Base-by-base conservation (phyloP, 331 rosid genomes). In the Cydonia oblonga region DNA sequence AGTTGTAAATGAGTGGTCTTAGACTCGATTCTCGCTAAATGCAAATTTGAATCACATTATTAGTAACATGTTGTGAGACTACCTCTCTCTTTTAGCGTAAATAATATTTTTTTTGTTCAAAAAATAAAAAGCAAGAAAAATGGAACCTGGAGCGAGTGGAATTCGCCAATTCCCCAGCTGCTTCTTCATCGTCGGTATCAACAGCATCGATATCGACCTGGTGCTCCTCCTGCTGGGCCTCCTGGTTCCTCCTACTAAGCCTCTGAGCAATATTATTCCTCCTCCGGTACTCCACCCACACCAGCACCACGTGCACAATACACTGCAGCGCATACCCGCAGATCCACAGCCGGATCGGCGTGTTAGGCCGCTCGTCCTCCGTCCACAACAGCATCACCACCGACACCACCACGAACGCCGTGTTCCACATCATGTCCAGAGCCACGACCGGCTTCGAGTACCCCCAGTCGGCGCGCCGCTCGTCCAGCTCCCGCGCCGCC, bases 361-460 rank as follows among this genome's bases (percentile, higher is more conserved):
- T 85, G 82, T 83, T 79, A 5, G 96, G 89, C 1, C 23, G 59
- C 86, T 95, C 99, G 64, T 69, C 12, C 2, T 25, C 3, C 20
- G 96, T 81, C 77, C 61, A 70, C 1, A 81, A 18, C 12, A 95
- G 84, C 90, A 95, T 87, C 70, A 23, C 96, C 46, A 46, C 68
- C 20, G 99, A 80, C 6, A 88, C 96, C 58, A 88, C 81, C 23
- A 91, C 96, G 52, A 95, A 95, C 8, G 93, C 89, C 80, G 83
- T 77, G 78, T 95, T 95, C 99, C 99, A 95, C 73, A 80, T 74
- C 75, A 91, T 81, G 81, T 91, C 97, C 9, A 95, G 81, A 22
- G 89, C 96, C 66, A 91, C 97, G 42, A 95, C 96, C 10, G 97
- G 99, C 86, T 85, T 91, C 77, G 99, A 95, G 82, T 95, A 95